Evolutionary conservation across 352 stramenopile species (phyloP).

Genomic region (Phytophthora ramorum): DNA sequence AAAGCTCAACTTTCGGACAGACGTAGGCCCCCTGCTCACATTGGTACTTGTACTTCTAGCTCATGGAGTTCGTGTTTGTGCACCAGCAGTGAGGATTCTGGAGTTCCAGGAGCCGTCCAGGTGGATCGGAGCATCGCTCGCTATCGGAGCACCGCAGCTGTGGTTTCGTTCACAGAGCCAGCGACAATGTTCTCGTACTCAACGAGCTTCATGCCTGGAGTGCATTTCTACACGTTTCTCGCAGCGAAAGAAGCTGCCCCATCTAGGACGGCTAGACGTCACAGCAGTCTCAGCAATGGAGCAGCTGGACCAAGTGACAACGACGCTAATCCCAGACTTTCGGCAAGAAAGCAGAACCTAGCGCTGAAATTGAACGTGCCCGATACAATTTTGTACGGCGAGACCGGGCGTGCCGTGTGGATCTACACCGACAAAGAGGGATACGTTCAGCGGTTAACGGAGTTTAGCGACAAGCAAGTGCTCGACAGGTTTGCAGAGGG

Average conservation of each 20-base stretch:
- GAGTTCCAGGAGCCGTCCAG: background rate
- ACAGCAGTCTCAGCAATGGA: background rate
- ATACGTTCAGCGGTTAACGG: conserved; percentile 62
- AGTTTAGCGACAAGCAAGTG: conserved; percentile 79
- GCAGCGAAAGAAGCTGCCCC: conserved; percentile 51
- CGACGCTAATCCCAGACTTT: conserved; percentile 12
- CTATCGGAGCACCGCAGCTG: conserved; percentile 61
- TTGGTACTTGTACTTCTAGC: background rate
- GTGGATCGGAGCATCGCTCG: conserved; percentile 39
- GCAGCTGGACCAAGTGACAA: conserved; percentile 3
- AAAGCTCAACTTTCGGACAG: conserved; percentile 34
- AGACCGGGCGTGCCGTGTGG: conserved; percentile 73
- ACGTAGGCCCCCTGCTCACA: conserved; percentile 11
- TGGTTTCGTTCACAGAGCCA: conserved; percentile 69
- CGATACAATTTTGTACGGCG: conserved; percentile 84
- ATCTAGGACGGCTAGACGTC: conserved; percentile 1
- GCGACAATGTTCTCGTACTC: conserved; percentile 61
- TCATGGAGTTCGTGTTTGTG: conserved; percentile 6
- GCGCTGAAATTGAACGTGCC: conserved; percentile 72
- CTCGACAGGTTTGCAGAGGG: conserved; percentile 66
- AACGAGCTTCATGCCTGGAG: conserved; percentile 74
- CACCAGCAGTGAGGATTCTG: conserved; percentile 19
- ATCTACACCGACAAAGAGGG: conserved; percentile 78
- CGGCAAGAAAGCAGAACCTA: conserved; percentile 19
- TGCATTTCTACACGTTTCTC: conserved; percentile 85